A percentile compares a stretch with the other conserved stretches of the same genome.
Conservation (phyloP, 129 eudicot genomes). For the Pseudognaphalium luteoalbum region DNA sequence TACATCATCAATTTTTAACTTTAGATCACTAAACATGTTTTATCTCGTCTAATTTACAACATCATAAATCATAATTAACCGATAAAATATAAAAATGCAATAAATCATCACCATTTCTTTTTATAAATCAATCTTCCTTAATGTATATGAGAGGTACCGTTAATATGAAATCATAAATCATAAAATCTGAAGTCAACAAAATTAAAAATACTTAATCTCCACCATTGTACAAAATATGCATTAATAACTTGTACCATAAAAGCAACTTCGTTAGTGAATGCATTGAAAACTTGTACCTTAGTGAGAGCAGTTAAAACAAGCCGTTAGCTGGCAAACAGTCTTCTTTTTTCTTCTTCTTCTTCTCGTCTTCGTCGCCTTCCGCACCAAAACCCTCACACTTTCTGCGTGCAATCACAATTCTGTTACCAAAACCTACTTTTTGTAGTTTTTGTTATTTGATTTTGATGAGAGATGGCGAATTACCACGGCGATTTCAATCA, state of each 20-base stretch:
- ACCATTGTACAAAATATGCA: not conserved
- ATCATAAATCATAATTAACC: no score
- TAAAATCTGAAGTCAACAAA: no score
- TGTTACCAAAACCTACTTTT: not conserved
- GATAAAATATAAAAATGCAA: no score
- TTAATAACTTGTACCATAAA: not conserved
- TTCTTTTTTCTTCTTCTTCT: not conserved
- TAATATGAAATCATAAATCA: no score
- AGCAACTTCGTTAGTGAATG: not conserved
- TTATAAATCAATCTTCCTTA: no score
- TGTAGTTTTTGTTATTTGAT: not conserved
- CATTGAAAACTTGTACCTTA: not conserved
- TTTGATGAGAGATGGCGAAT: constrained; percentile 50
- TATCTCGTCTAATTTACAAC: no score
- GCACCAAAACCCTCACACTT: not conserved
- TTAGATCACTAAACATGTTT: no score
- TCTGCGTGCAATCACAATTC: not conserved
- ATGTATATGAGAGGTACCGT: no score
- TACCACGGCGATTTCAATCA: constrained; percentile 51
- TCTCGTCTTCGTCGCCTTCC: not conserved
- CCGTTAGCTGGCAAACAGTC: not conserved
- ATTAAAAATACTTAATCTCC: no score
- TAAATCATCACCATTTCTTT: no score
- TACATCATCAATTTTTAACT: no score
- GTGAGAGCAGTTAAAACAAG: not conserved